Evolutionary conservation across 495 filamentous ascomycete genomes (phyloP).

Genomic region (Aspergillus diversus): DNA sequence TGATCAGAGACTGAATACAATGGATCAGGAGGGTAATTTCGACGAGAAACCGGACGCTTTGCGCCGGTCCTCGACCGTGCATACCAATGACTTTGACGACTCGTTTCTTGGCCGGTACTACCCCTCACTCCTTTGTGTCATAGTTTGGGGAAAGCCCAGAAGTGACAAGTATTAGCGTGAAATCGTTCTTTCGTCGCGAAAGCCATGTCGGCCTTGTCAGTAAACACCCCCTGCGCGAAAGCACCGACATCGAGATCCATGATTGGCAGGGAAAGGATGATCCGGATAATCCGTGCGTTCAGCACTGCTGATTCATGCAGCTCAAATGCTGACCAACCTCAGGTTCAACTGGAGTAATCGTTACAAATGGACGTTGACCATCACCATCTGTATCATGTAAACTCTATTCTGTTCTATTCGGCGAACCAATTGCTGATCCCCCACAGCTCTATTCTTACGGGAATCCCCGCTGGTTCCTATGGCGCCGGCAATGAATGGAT

Average conservation of each 20-base stretch:
- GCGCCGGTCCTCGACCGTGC: constrained; percentile 24
- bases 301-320: too few species aligned
- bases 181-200: constrained; percentile 30
- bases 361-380: constrained; percentile 45
- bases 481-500: constrained; percentile 44
- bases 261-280: constrained; percentile 22
- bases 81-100: constrained; percentile 32
- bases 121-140: background rate
- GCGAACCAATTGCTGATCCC: background rate
- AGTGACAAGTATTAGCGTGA: constrained; percentile 17
- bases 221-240: constrained; percentile 25
- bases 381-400: constrained; percentile 48
- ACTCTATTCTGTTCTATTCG: background rate
- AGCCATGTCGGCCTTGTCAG: constrained; percentile 31
- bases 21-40: background rate
- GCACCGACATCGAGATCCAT: constrained; percentile 22
- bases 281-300: constrained; percentile 23
- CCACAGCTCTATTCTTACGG: constrained; percentile 45
- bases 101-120: constrained; percentile 28
- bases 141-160: background rate
- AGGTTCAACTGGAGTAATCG: constrained; percentile 28
- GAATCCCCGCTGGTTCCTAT: constrained; percentile 47
- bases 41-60: constrained; percentile 7
- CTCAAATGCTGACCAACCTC: too few species aligned
- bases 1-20: background rate